Conservation (phyloP, 2,329 filamentous ascomycete species). For the Trichoderma brevicompactum region DNA sequence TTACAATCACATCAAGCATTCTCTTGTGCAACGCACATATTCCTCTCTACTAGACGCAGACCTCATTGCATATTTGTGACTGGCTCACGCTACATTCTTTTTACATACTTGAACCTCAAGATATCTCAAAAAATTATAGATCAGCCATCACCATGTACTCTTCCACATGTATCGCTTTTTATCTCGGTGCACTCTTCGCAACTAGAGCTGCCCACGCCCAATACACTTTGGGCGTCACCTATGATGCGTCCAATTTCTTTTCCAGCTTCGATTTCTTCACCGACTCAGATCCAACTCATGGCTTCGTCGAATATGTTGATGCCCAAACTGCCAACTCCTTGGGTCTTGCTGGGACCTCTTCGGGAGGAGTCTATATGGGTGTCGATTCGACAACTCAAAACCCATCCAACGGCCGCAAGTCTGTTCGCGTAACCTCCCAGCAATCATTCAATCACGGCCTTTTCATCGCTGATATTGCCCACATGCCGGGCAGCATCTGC, state of each 20-base stretch:
- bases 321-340: slow-evolving; percentile 59
- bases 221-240: slow-evolving; percentile 49
- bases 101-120: slow-evolving; percentile 12
- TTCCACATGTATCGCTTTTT: slow-evolving; percentile 33
- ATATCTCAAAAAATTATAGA: slow-evolving; percentile 16
- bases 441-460: slow-evolving; percentile 70
- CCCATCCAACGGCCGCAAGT: slow-evolving; percentile 64
- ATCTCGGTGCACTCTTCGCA: slow-evolving; percentile 39
- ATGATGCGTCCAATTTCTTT: slow-evolving; percentile 61
- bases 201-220: slow-evolving; percentile 36
- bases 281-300: slow-evolving; percentile 69
- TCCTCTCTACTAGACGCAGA: not conserved
- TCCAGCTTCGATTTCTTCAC: slow-evolving; percentile 60
- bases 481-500: slow-evolving; percentile 75
- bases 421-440: slow-evolving; percentile 70
- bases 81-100: slow-evolving; percentile 31
- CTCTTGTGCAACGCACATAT: not conserved
- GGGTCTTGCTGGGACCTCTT: slow-evolving; percentile 61
- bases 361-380: slow-evolving; percentile 67
- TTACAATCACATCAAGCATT: not conserved
- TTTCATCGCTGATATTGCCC: slow-evolving; percentile 72
- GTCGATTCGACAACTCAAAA: slow-evolving; percentile 65
- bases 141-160: slow-evolving; percentile 32
- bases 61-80: slow-evolving; percentile 23
- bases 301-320: slow-evolving; percentile 72